A percentile compares a stretch with the other conserved stretches of the same genome.
These are phyloP conservation scores for Fraxinus angustifolia DNA, from an alignment of 305 asterid genomes.

Conservation along the genomic window DNA sequence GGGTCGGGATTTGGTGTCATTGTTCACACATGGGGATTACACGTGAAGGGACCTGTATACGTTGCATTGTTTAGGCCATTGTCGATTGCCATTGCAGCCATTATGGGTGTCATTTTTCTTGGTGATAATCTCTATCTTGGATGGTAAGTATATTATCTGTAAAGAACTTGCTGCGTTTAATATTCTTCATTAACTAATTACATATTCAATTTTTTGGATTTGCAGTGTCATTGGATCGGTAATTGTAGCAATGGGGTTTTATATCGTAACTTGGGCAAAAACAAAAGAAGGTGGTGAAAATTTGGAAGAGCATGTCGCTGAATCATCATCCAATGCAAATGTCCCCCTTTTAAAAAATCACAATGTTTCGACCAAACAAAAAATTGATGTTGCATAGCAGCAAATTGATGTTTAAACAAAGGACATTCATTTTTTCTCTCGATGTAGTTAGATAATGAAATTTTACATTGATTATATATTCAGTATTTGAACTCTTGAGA, in stretches of 20 bases:
- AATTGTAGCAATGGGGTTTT: neutral
- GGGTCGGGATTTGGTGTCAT: constrained; percentile 17
- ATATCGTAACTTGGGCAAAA: neutral
- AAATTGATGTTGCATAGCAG: neutral
- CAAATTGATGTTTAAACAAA: neutral
- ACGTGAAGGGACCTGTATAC: constrained; percentile 28
- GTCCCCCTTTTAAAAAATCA: neutral
- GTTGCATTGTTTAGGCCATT: constrained; percentile 28
- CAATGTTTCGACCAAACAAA: neutral
- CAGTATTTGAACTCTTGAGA: neutral
- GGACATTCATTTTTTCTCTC: neutral
- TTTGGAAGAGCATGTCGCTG: neutral
- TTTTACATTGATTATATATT: neutral
- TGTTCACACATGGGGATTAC: constrained; percentile 26
- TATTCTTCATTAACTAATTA: neutral
- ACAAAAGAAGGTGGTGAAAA: neutral
- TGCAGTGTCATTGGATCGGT: neutral
- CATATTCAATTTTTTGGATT: neutral
- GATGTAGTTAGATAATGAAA: neutral
- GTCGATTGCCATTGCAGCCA: constrained; percentile 30
- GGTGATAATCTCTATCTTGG: neutral
- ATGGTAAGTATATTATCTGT: neutral
- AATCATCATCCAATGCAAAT: neutral
- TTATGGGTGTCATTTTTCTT: constrained; percentile 25
- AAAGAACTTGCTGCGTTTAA: neutral